These are phyloP conservation scores for Neurospora sp. DNA, from an alignment of 495 filamentous ascomycete genomes.

Conservation along the genomic window DNA sequence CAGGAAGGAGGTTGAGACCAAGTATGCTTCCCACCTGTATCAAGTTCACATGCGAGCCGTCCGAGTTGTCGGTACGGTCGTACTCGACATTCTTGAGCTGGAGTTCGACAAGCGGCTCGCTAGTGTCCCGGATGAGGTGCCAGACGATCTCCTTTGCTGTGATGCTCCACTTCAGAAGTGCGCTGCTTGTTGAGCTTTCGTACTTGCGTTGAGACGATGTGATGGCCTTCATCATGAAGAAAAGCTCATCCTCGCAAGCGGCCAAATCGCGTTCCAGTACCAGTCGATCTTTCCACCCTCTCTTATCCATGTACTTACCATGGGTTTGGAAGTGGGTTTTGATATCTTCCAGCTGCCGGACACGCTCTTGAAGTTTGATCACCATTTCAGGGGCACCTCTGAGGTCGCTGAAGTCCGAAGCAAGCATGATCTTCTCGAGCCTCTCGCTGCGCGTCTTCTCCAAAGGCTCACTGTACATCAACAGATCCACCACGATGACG, in stretches of 20 bases:
- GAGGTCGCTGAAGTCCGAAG: slow-evolving; percentile 98
- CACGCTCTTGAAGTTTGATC: slow-evolving; percentile 76
- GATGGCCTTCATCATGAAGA: slow-evolving; percentile 99
- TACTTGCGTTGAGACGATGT: slow-evolving; percentile 86
- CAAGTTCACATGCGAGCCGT: slow-evolving; percentile 89
- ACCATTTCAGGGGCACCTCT: slow-evolving; percentile 92
- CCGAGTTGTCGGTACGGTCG: slow-evolving; percentile 88
- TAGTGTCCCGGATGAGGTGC: slow-evolving; percentile 80
- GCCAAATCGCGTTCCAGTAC: slow-evolving; percentile 78
- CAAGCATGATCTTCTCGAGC: slow-evolving; percentile 96
- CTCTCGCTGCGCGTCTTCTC: slow-evolving; percentile 92
- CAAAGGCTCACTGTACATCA: slow-evolving; percentile 89
- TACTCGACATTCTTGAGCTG: slow-evolving; percentile 82
- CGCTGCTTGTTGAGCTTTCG: slow-evolving; percentile 64
- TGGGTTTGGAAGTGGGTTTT: slow-evolving; percentile 93
- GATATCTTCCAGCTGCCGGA: slow-evolving; percentile 91
- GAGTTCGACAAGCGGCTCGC: slow-evolving; percentile 86
- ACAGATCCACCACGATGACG: slow-evolving; percentile 87
- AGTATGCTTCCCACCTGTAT: slow-evolving; percentile 76
- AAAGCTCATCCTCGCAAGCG: slow-evolving; percentile 89
- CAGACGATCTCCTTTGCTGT: slow-evolving; percentile 88
- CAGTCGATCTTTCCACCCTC: slow-evolving; percentile 84
- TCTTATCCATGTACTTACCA: slow-evolving; percentile 73
- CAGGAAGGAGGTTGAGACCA: slow-evolving; percentile 77
- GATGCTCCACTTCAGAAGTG: slow-evolving; percentile 80